These are phyloP conservation scores for Trichoderma brevicompactum DNA, from an alignment of 2,329 filamentous ascomycete species.

Conservation along the genomic window DNA sequence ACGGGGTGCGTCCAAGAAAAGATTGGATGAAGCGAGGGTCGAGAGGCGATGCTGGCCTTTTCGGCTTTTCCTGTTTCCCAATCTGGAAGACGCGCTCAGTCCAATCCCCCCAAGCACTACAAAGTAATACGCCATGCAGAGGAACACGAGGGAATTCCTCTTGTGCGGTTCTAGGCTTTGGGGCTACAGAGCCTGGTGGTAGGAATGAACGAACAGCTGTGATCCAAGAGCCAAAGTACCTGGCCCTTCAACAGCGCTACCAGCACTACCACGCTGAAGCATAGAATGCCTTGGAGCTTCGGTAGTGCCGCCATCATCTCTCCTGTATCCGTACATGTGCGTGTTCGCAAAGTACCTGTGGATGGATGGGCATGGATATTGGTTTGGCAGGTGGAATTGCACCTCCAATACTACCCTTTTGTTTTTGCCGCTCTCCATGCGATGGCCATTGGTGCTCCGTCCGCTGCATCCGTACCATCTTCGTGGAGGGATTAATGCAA, in stretches of 20 bases:
- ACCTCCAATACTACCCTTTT: not conserved
- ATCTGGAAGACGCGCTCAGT: not conserved
- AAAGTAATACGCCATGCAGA: no score
- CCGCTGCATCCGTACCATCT: constrained; percentile 1
- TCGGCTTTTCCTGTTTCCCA: not conserved
- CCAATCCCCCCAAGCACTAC: no score
- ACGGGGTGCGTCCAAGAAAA: constrained; percentile 5
- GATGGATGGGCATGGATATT: constrained; percentile 8
- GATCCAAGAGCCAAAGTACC: no score
- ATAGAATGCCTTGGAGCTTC: no score
- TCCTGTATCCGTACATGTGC: no score
- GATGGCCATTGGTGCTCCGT: not conserved
- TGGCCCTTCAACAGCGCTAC: no score
- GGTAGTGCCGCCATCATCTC: no score
- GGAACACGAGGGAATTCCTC: not conserved
- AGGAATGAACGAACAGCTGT: not conserved
- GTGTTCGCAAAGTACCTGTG: not conserved
- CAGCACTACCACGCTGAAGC: no score
- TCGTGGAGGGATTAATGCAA: constrained; percentile 4
- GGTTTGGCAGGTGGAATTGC: constrained; percentile 19
- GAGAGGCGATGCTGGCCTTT: not conserved
- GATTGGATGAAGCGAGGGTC: constrained; percentile 1
- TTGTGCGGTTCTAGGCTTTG: not conserved
- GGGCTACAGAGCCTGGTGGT: not conserved
- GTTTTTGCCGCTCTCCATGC: not conserved